Evolutionary conservation across 768 basidiomycete species (phyloP), one percentile per base, ranked within the genome.

Genomic region (Collybia mongolica): DNA sequence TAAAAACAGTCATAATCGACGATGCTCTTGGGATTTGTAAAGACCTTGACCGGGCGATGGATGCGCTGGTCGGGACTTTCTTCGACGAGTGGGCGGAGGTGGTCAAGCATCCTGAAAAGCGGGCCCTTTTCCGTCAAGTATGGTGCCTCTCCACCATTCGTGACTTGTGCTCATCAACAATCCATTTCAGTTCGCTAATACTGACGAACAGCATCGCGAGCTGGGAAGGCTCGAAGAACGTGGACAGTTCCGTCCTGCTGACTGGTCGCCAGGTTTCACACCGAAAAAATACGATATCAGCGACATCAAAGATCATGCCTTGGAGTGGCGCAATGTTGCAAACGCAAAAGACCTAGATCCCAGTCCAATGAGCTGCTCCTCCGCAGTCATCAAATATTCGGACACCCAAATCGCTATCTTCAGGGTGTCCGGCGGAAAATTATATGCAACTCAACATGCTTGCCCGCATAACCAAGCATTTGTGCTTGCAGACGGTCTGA

Each of bases 1-100:
- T 35, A n/a, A 38, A 24, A 36, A 76, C 76, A 43, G 81, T 90
- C 18, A 71, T 90, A 35, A 57, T 90, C 36, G 78, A 88, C 17
- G 88, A 90, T 56, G 77, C 82, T 51, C 76, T 90, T 0, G 85
- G 86, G 1, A 87, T 90, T 51, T 88, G 86, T 57, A 73, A 66
- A 17, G 81, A 88, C 37, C 72, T 90, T 7, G 88, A 89, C 46
- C 70, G 67, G 17, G 71, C 82, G 28, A 89, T 89, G 86, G 72
- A 81, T 18, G 66, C 70, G n/a, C 71, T 89, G 2, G 73, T 90
- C 11, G 75, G 77, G 9, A 81, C 83, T 2, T 90, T 84, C 61
- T 71, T 76, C 44, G 82, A 84, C 60, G 88, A 89, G 65, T 89
- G 88, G 88, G 77, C 76, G 2, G 69, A 66, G 11, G 86, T 86